Base-by-base conservation (phyloP, 129 eudicot species). In the Flaveria sonorensis region DNA sequence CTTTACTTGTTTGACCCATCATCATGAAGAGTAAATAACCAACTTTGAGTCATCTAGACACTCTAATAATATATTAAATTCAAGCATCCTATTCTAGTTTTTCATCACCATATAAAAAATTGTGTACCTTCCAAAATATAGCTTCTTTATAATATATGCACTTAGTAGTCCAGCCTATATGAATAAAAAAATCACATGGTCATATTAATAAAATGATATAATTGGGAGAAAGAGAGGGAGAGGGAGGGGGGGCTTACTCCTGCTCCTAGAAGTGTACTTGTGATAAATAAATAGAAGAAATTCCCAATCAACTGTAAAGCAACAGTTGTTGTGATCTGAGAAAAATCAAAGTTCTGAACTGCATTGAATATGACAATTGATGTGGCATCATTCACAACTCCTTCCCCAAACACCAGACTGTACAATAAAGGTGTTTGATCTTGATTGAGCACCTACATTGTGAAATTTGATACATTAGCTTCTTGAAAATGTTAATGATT, bases 381-480 rank as follows among this genome's bases (percentile, higher is more conserved):
- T 57, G 98, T 92, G 42, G 98, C 98, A 85, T 92, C 98, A 78
- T 89, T 92, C 48, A 92, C 96, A 18, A 89, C 93, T 28, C 98
- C 96, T 87, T 92, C 96, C 57, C 97, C 97, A 64, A 89, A 92
- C 32, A 89, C 93, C 62, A 89, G 82, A 83, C 96, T 92, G 86
- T 89, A 88, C 14, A 92, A 88, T 20, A 92, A 73, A 30, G 93
- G 97, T 26, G 97, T 92, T 76, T 86, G 86, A 69, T 88, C 89
- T 81, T 90, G 93, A 88, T 86, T 84, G 56, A 90, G 88, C 79
- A 90, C 96, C 93, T 90, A 84, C 24, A 77, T 70, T 52, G 52
- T 40, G 28, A 55, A 20, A 73, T 39, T 13, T 56, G 23, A 74
- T 32, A 68, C 71, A 74, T 81, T 74, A 81, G 65, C 80, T 19